Evolutionary conservation across 805 yeast species (phyloP), one percentile per base, ranked within the genome.

Genomic region (Candida corydali): DNA sequence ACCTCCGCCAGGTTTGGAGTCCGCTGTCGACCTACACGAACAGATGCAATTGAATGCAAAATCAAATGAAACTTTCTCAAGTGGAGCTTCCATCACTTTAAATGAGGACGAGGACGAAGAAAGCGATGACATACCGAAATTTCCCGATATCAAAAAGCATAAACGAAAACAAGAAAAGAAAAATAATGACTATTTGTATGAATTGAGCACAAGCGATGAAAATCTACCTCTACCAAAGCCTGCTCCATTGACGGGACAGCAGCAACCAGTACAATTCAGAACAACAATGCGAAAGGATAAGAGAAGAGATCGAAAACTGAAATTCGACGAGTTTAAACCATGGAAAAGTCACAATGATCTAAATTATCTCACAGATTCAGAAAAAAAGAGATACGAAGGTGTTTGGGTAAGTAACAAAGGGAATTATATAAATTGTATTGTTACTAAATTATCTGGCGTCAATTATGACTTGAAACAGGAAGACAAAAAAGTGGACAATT

Each of bases 391-490:
- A 26, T 93, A 91, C 57, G 97, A 89, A 57, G 94, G 95, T 17
- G 75, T 93, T 11, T 93, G 96, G 96, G 95, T 83, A 0, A 79
- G 95, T 23, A 93, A 93, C 54, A 78, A 76, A 44, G 95, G 93
- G 2, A 51, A 63, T 3, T 81, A 82, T 49, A 55, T 81, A 45
- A 67, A 66, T 25, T 41, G 37, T 2, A 59, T 62, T 7, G 62
- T 58, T 9, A 61, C 57, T 16, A 49, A 50, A 40, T 50, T 57
- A 36, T 43, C 31, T 16, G 69, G 63, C 14, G 51, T 65, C 8
- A 57, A 62, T 24, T 39, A 39, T 23, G 16, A 32, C 5, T 8
- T 10, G 2, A 32, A 29, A 15, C 15, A n/a, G 9, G 23, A 36
- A 26, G 20, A 25, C 7, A 32, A 47, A 39, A 40, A 46, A n/a